Conservation (phyloP, 257 asterid species). For the Handroanthus guayacan region DNA sequence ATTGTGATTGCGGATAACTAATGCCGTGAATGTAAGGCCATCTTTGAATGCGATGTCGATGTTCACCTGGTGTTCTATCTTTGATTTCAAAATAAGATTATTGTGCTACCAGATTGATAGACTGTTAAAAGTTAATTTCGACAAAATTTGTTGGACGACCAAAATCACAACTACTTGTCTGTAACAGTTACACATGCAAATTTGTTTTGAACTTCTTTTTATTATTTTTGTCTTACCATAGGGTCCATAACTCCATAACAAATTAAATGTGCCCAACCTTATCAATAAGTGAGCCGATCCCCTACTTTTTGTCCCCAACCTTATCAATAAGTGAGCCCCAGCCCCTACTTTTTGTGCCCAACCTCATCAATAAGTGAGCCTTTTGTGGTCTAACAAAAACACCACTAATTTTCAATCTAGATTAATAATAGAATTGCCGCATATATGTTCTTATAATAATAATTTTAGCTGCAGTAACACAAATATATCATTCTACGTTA, state of each 20-base stretch:
- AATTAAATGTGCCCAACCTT: conserved; percentile 25
- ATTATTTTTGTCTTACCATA: not conserved
- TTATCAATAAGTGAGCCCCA: not conserved
- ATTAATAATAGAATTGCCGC: not conserved
- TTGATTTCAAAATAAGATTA: too few species aligned
- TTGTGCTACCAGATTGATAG: too few species aligned
- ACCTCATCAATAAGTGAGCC: not conserved
- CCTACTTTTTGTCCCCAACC: too few species aligned
- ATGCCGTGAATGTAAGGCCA: too few species aligned
- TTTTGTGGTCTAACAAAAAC: conserved; percentile 16
- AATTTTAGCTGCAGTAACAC: too few species aligned
- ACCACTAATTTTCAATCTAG: not conserved
- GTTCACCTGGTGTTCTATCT: too few species aligned
- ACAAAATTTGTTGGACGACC: too few species aligned
- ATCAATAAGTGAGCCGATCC: conserved; percentile 38
- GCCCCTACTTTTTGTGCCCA: conserved; percentile 22
- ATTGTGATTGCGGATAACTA: too few species aligned
- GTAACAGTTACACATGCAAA: not conserved
- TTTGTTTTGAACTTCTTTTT: not conserved
- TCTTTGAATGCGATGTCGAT: too few species aligned
- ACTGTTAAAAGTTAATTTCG: too few species aligned
- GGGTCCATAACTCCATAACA: not conserved
- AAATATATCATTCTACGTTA: too few species aligned
- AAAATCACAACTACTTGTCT: too few species aligned
- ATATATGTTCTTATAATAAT: not conserved